phyloP scores from a whole-genome alignment of 768 basidiomycete genomes.

The Boletus rubroflammeus region DNA sequence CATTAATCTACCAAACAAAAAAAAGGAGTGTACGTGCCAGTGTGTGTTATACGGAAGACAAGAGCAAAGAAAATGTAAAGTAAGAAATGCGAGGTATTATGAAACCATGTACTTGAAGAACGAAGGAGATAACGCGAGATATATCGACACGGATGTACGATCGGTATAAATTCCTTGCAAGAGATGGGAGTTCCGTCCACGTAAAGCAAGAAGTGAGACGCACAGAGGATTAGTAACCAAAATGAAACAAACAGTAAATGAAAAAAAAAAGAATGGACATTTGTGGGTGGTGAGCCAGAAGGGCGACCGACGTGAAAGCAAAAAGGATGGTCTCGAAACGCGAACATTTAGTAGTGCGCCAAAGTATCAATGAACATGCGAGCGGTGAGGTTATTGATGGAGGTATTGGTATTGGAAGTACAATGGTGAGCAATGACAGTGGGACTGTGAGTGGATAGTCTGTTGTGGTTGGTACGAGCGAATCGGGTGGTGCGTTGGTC shows the following conservation, averaged over 20 bases:
- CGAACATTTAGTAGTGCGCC: constrained; percentile 8
- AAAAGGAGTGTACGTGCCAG: neutral
- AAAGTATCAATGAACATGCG: constrained; percentile 11
- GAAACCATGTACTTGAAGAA: neutral
- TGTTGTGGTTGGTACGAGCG: neutral
- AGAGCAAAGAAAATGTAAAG: neutral
- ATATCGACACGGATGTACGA: constrained; percentile 8
- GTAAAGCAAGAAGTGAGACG: constrained; percentile 1
- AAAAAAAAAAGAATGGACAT: constrained; percentile 1
- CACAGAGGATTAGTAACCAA: neutral
- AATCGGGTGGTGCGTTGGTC: neutral
- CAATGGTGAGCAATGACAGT: constrained; percentile 6
- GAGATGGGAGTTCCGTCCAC: constrained; percentile 4
- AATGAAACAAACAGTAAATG: neutral
- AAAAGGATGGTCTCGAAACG: constrained; percentile 6
- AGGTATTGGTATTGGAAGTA: constrained; percentile 10
- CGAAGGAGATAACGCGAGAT: constrained; percentile 1
- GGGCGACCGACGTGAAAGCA: neutral
- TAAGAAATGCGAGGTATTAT: neutral
- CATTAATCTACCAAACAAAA: constrained; percentile 3
- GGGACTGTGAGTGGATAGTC: neutral
- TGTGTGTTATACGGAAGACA: constrained; percentile 1
- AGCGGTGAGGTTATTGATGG: neutral
- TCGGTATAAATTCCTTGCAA: constrained; percentile 19
- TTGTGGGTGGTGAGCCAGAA: neutral